Evolutionary conservation across 2,329 filamentous ascomycete genomes (phyloP), one percentile per base, ranked within the genome.

Genomic region (Pseudofabraea citricarpa): DNA sequence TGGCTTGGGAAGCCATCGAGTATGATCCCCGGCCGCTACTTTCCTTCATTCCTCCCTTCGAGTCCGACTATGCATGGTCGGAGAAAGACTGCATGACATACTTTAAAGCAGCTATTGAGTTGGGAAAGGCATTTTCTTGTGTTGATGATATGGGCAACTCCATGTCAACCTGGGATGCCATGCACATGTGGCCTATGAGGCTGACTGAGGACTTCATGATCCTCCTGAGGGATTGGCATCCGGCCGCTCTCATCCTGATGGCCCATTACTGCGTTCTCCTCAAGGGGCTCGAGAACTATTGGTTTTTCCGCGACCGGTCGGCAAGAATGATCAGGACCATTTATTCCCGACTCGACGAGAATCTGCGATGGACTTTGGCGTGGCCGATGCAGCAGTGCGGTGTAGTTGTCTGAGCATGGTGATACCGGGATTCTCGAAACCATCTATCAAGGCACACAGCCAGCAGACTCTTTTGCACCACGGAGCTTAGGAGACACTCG

Each of bases 221-320:
- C 16, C 31, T 54, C 29, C 39, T 49, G 9, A 43, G 32, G 7
- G 23, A 40, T 10, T 20, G 37, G 15, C 48, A 50, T 27, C 44
- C 51, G 1, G 44, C 43, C 13, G 51, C 50, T 8, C 37, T 55
- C 9, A 48, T 55, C 9, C 24, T 55, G 9, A 15, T 55, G 26
- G 52, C 52, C n/a, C 49, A 53, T 40, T 53, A 50, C 42, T 55
- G 51, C 35, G 39, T 55, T 19, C 32, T 55, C 7, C 39, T 55
- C 18, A 36, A 47, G n/a, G 42, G 38, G 32, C n/a, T 52, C 6
- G 44, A 55, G 36, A 15, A 16, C 4, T 20, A 47, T 20, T 53
- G 52, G 52, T 55, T 47, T 27, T 50, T 53, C 27, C 33, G 52
- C 21, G 48, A 41, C 7, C 38, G 44, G 31, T 35, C 47, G 9